phyloP scores from a whole-genome alignment of 768 basidiomycete genomes.

The Panaeolus cyanescens region DNA sequence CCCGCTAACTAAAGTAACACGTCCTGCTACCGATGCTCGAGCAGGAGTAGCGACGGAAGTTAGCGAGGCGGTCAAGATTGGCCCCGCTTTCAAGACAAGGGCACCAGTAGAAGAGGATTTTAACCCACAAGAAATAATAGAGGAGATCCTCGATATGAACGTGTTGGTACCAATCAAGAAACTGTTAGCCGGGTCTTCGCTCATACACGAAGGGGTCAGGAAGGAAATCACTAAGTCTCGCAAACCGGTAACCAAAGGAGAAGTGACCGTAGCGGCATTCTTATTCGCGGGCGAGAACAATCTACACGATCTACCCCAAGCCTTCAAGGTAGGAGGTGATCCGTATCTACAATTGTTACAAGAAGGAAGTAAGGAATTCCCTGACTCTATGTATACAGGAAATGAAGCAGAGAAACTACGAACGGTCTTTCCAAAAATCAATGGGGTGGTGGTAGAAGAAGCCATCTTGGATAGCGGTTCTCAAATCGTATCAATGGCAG shows the following conservation, averaged over 20 bases:
- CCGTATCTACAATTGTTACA: not conserved
- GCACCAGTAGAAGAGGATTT: conserved; percentile 2
- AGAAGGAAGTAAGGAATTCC: not conserved
- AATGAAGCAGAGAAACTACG: conserved; percentile 5
- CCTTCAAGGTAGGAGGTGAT: not conserved
- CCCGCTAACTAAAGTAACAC: not conserved
- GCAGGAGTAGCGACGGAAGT: not conserved
- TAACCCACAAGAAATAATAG: not conserved
- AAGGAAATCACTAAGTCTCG: not conserved
- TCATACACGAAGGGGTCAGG: not conserved
- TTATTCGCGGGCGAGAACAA: not conserved
- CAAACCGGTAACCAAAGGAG: not conserved
- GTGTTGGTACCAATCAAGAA: not conserved
- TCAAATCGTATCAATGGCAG: conserved; percentile 22
- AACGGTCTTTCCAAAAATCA: conserved; percentile 3
- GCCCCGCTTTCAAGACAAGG: not conserved
- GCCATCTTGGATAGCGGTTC: conserved; percentile 23
- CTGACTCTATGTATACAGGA: not conserved
- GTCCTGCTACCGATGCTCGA: not conserved
- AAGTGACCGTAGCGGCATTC: not conserved
- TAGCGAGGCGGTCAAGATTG: not conserved
- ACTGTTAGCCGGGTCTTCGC: not conserved
- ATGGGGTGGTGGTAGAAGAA: conserved; percentile 7
- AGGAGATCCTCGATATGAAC: not conserved
- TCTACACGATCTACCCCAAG: not conserved